Conservation (phyloP, 2,329 filamentous ascomycete species). For the Diplodia intermedia region DNA sequence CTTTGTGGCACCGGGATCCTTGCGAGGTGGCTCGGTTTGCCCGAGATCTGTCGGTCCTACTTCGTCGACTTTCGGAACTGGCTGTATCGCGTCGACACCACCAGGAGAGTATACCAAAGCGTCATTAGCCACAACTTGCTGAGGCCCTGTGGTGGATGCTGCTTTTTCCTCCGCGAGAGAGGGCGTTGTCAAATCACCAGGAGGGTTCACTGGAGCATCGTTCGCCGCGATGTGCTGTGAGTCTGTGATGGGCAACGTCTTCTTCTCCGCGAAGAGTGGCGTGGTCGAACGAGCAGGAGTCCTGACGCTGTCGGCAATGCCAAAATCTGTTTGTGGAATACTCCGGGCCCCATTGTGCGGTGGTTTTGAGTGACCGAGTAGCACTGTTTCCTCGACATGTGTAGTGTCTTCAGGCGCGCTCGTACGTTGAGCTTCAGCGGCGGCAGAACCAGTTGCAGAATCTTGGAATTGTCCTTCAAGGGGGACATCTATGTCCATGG, state of each 20-base stretch:
- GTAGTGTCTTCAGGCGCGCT: neutral
- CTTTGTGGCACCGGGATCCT: neutral
- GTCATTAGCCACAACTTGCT: neutral
- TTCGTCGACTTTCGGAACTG: neutral
- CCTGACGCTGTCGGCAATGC: neutral
- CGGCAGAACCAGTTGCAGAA: neutral
- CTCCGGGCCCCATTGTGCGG: neutral
- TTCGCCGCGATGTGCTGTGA: neutral
- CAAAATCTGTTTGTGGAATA: neutral
- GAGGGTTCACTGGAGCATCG: neutral
- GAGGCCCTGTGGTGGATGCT: neutral
- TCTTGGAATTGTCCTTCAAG: neutral
- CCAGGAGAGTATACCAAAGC: neutral
- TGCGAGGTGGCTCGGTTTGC: neutral
- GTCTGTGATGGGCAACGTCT: neutral
- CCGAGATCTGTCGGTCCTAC: neutral
- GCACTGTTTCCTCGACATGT: neutral
- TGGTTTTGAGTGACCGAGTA: neutral
- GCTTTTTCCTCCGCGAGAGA: neutral
- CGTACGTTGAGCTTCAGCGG: neutral
- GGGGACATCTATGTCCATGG: slow-evolving; percentile 18
- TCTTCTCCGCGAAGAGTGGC: neutral
- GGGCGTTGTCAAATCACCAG: too few species aligned
- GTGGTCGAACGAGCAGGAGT: neutral
- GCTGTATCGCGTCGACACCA: neutral